Percentiles rank a stretch among this genome's conserved stretches.
These are phyloP conservation scores for Yueomyces sinensis DNA, from an alignment of 805 yeast species.

Conservation along the genomic window DNA sequence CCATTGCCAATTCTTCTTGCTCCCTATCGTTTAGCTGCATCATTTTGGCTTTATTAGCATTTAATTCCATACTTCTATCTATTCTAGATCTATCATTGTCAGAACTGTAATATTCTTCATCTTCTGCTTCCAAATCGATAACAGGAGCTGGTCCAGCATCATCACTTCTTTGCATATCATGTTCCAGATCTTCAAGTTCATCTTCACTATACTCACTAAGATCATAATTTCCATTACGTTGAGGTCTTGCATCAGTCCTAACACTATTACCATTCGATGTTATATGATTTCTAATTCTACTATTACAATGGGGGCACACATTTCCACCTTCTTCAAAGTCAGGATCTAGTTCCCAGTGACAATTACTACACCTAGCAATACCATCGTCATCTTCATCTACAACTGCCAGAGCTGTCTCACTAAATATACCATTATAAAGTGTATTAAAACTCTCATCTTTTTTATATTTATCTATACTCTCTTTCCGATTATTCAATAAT, in stretches of 20 bases:
- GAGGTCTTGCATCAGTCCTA: slow-evolving; percentile 3
- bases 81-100: slow-evolving; percentile 3
- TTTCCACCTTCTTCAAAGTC: slow-evolving; percentile 20
- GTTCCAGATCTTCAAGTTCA: slow-evolving; percentile 8
- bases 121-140: slow-evolving; percentile 3
- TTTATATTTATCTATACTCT: slow-evolving; percentile 6
- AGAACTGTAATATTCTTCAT: slow-evolving; percentile 3
- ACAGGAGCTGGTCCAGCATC: background rate
- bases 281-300: slow-evolving; percentile 28
- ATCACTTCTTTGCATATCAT: slow-evolving; percentile 1
- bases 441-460: slow-evolving; percentile 17
- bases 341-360: slow-evolving; percentile 60
- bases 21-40: slow-evolving; percentile 1
- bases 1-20: slow-evolving; percentile 5
- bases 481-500: slow-evolving; percentile 3
- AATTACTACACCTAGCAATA: slow-evolving; percentile 58
- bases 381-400: slow-evolving; percentile 62
- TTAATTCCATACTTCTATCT: background rate
- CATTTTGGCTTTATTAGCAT: slow-evolving; percentile 2
- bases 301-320: slow-evolving; percentile 57
- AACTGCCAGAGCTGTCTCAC: slow-evolving; percentile 34
- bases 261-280: background rate
- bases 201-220: slow-evolving; percentile 17
- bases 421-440: slow-evolving; percentile 39
- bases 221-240: background rate